Conservation (phyloP, 257 asterid genomes). For the Nicotiana sylvestris region DNA sequence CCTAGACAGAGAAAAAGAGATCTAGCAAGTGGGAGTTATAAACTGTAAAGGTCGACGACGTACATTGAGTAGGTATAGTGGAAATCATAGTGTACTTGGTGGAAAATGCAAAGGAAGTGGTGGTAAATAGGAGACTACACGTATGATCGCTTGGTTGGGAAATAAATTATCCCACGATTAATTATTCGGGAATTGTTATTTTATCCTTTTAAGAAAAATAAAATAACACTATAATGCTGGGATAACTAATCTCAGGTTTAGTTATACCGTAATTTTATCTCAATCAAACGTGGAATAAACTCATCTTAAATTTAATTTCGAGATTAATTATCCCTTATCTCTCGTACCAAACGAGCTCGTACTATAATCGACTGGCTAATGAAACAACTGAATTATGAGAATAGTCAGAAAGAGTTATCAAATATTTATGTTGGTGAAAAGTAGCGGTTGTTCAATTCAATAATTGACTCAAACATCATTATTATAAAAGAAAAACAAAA, state of each 20-base stretch:
- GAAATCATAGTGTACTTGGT: background rate
- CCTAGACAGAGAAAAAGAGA: background rate
- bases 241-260: no score
- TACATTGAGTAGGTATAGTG: slow-evolving; percentile 4
- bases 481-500: background rate
- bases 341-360: no score
- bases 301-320: no score
- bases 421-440: background rate
- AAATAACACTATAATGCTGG: no score
- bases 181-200: no score
- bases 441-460: no score
- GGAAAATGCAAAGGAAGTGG: background rate
- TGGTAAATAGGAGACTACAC: background rate
- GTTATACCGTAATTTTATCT: no score
- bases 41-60: background rate
- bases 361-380: background rate
- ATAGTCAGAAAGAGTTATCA: background rate
- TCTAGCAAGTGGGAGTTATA: background rate
- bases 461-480: background rate
- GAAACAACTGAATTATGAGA: background rate
- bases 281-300: no score
- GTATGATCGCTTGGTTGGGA: no score
- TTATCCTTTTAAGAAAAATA: no score
- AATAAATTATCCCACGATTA: no score
- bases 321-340: no score